Evolutionary conservation across 2,329 filamentous ascomycete genomes (phyloP).

Genomic region (Aureobasidium leucospermi): DNA sequence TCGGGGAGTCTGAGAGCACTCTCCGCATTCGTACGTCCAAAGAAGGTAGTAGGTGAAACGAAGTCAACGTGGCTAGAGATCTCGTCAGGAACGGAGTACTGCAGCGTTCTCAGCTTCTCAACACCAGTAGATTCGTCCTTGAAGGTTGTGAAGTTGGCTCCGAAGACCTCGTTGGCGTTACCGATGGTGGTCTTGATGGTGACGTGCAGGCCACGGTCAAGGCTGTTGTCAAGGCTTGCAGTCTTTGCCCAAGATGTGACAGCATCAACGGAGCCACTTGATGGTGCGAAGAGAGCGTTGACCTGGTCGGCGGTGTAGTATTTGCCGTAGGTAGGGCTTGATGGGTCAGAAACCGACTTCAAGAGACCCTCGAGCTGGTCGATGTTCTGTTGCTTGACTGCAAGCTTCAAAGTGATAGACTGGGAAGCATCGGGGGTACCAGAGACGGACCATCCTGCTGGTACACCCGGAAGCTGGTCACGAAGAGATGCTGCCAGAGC

Average conservation of each 20-base stretch:
- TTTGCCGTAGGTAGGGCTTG: constrained; percentile 51
- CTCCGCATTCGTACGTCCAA: constrained; percentile 17
- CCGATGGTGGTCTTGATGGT: constrained; percentile 48
- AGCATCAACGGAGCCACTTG: constrained; percentile 38
- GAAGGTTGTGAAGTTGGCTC: constrained; percentile 52
- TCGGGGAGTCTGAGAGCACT: constrained; percentile 3
- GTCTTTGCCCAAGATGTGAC: constrained; percentile 50
- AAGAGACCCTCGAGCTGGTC: constrained; percentile 6
- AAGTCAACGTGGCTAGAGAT: constrained; percentile 17
- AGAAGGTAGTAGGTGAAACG: constrained; percentile 21
- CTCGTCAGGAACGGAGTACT: constrained; percentile 28
- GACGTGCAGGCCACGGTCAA: constrained; percentile 54
- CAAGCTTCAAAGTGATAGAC: background rate
- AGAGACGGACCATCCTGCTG: constrained; percentile 7
- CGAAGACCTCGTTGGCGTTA: constrained; percentile 49
- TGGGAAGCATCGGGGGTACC: constrained; percentile 4
- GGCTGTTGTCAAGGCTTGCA: constrained; percentile 43
- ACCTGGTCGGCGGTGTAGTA: constrained; percentile 57
- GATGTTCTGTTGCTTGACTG: constrained; percentile 8
- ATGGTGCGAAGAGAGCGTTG: constrained; percentile 46
- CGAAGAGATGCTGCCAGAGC: constrained; percentile 3
- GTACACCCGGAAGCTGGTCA: constrained; percentile 1
- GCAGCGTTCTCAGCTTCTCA: constrained; percentile 29
- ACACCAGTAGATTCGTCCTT: constrained; percentile 1
- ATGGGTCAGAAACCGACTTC: constrained; percentile 49